A percentile compares a stretch with the other conserved stretches of the same genome.
Evolutionary conservation across 176 grass and related monocot species (phyloP).

Genomic region (Leersia perrieri): DNA sequence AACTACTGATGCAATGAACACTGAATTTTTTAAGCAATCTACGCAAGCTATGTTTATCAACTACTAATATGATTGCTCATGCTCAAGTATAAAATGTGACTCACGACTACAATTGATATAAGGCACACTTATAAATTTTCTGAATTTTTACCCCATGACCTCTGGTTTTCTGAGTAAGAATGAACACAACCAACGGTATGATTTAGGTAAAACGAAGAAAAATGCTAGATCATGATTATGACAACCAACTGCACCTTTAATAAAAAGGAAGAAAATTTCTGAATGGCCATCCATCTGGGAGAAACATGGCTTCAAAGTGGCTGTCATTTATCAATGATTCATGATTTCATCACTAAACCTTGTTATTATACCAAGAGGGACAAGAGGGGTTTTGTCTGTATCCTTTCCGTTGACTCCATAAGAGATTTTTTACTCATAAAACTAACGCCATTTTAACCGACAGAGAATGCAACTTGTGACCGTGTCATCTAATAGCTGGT

Average conservation of each 20-base stretch:
- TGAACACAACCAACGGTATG: background rate
- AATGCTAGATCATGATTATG: background rate
- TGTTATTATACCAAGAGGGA: background rate
- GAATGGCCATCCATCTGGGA: background rate
- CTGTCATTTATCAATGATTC: background rate
- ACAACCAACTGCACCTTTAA: background rate
- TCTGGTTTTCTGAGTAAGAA: background rate
- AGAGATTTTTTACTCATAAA: background rate
- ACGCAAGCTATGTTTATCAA: background rate
- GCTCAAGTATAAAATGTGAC: background rate
- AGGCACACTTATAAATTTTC: background rate
- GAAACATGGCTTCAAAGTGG: background rate
- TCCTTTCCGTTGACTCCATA: background rate
- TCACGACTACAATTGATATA: background rate
- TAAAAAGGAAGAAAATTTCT: background rate
- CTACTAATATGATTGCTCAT: background rate
- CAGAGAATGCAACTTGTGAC: background rate
- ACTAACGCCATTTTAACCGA: background rate
- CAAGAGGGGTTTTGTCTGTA: background rate
- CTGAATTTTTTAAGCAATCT: background rate
- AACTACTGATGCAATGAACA: background rate
- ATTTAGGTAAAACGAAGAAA: background rate
- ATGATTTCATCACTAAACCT: background rate
- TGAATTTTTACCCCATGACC: background rate
- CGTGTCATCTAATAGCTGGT: background rate